Conservation (phyloP, 208 protist species). For the Phytomonas sp. region DNA sequence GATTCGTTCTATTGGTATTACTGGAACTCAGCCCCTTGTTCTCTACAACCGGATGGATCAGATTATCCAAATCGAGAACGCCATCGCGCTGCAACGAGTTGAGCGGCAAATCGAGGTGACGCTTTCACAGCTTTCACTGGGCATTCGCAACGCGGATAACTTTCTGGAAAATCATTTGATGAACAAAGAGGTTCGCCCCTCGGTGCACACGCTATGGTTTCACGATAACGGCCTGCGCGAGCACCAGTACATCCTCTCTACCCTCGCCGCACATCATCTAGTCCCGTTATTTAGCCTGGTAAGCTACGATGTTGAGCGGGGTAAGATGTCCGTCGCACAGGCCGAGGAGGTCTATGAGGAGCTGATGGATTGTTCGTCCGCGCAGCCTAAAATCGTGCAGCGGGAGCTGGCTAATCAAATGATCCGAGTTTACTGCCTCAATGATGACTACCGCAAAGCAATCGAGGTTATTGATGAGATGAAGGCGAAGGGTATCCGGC, state of each 20-base stretch:
- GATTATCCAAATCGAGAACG: conserved; percentile 79
- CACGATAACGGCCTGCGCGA: conserved; percentile 68
- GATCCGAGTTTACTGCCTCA: conserved; percentile 72
- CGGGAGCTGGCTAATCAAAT: conserved; percentile 87
- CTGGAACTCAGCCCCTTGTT: conserved; percentile 57
- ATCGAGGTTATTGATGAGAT: conserved; percentile 75
- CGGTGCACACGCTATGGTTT: conserved; percentile 84
- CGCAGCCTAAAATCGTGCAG: conserved; percentile 81
- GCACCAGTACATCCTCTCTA: conserved; percentile 73
- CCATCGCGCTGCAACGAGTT: conserved; percentile 67
- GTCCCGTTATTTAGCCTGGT: conserved; percentile 85
- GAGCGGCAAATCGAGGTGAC: conserved; percentile 80
- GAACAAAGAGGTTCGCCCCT: conserved; percentile 61
- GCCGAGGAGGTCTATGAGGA: conserved; percentile 81
- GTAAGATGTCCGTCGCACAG: conserved; percentile 68
- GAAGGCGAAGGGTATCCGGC: conserved; percentile 58
- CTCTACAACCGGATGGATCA: conserved; percentile 82
- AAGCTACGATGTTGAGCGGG: conserved; percentile 80
- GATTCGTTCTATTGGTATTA: conserved; percentile 59
- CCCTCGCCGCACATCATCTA: conserved; percentile 73
- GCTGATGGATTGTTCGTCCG: conserved; percentile 84
- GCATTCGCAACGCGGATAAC: conserved; percentile 80
- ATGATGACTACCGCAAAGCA: conserved; percentile 69
- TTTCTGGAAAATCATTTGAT: conserved; percentile 81
- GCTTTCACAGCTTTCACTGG: conserved; percentile 74